Evolutionary conservation across 306 rosid genomes (phyloP), one percentile per base, ranked within the genome.

Genomic region (Cicer pinnatifidum): DNA sequence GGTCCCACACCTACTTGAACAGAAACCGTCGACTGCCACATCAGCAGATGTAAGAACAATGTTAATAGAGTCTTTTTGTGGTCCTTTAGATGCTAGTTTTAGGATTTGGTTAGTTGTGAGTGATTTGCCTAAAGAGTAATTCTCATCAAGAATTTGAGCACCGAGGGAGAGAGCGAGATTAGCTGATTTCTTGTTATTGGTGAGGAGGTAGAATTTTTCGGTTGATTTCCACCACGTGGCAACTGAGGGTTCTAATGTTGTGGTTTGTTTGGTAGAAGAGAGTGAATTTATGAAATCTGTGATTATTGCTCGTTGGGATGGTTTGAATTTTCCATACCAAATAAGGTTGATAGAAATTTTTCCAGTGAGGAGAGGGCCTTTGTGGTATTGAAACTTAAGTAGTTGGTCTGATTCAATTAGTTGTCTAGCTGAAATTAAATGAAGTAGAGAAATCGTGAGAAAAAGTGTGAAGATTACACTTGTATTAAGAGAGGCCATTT

Each of bases 261-360:
- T 35, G 33, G 12, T 6, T 44, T 71, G 57, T 9, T 45, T 71
- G 37, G 80, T 11, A 38, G 82, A 48, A 3, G 82, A 80, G 8
- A 80, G 82, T 35, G 87, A 84, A 60, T 84, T 47, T 35, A 83
- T 43, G 62, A 83, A 83, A 54, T 86, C 88, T 0, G 88, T 75
- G 17, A 86, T 1, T 0, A 84, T 84, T 15, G 88, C 80, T 40
- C 81, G 61, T 9, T 86, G 84, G 16, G 88, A 75, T 41, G 85
- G 85, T 8, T 84, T 84, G 88, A 84, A 86, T 0, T 79, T 86
- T 0, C 84, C 88, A 1, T 86, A 86, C 89, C 85, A 87, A 4
- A 87, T 82, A 59, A 84, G 71, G 58, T 83, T 57, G 4, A 84
- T 43, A 0, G 82, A 57, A 64, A 84, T 78, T 81, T 75, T 72